Conservation (phyloP, 805 yeast species). For the Scheffersomyces ergatensis region DNA sequence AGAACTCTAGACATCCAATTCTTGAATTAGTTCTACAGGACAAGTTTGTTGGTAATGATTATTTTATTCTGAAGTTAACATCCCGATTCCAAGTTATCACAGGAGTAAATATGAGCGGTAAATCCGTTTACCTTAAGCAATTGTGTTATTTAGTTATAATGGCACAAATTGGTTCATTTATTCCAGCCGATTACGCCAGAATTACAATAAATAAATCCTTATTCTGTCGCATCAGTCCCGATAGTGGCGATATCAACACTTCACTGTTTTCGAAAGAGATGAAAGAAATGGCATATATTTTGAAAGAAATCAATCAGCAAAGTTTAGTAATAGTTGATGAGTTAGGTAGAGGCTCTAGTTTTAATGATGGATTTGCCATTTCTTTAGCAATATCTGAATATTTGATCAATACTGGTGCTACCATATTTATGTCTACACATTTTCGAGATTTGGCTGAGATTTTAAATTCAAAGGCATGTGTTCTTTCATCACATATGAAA, state of each 20-base stretch:
- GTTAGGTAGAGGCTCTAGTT: conserved; percentile 46
- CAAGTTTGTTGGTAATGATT: conserved; percentile 37
- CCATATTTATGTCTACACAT: conserved; percentile 44
- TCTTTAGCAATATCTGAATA: conserved; percentile 44
- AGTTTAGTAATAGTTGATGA: conserved; percentile 51
- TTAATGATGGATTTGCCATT: conserved; percentile 51
- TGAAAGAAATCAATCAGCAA: conserved; percentile 27
- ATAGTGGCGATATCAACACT: conserved; percentile 26
- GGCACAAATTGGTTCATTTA: conserved; percentile 55
- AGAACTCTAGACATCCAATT: conserved; percentile 42
- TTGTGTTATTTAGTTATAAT: conserved; percentile 47
- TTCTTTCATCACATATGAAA: conserved; percentile 36
- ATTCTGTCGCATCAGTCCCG: conserved; percentile 38
- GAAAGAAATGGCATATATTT: conserved; percentile 45
- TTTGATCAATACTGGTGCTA: conserved; percentile 16
- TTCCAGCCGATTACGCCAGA: conserved; percentile 44
- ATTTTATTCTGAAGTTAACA: conserved; percentile 26
- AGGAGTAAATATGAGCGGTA: conserved; percentile 66
- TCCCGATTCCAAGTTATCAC: conserved; percentile 50
- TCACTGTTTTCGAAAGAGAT: conserved; percentile 48
- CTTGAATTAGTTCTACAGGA: conserved; percentile 23
- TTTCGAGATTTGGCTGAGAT: conserved; percentile 39
- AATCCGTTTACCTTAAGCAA: conserved; percentile 55
- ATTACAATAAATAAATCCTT: conserved; percentile 38
- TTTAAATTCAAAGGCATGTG: conserved; percentile 28